Base-by-base conservation (phyloP, 1,284 basidiomycete genomes). In the Pyrrhoderma noxium region DNA sequence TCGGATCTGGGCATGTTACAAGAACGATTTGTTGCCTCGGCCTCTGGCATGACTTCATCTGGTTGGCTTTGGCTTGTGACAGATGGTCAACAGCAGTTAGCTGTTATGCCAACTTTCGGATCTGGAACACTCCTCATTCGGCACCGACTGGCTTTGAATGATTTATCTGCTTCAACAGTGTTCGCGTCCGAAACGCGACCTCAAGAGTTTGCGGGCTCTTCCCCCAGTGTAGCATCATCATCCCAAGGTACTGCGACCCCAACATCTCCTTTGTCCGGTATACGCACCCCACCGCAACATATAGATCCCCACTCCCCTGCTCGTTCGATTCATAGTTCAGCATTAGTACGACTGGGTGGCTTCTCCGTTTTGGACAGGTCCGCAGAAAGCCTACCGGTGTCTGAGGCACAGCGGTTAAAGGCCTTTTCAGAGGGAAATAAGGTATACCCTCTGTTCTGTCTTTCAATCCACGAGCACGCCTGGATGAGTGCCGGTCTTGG, bases 401-500 rank as follows among this genome's bases (percentile, higher is more conserved):
- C 22, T 27, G 27, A 46, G 27, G 3, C 16, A 11, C 18, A 40
- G 22, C 19, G 22, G 8, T 9, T 11, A 13, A 45, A 50, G 23
- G 18, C 27, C 2, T 39, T 41, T 16, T 16, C 21, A 9, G 21
- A 16, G 18, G 51, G 51, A 23, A 4, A n/a, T 18, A 13, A 13
- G 3, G 3, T 50, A 23, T 83, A 75, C 65, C 92, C 92, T 11
- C 65, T 95, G 41, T 85, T 95, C 62, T 93, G 90, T 59, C 67
- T 97, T 56, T 87, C 85, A 51, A 77, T 95, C 19, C 83, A 93
- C 62, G 93, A 97, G 68, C 93, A 93, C 62, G 85, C 89, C 21
- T 99, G 93, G 88, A 72, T 99, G 59, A 76, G 77, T 48, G 84
- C 88, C 45, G 86, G 86, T 55, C 94, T 91, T 62, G 95, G 95